Conservation (phyloP, 176 grass and related monocot species). For the Chrysopogon serrulatus region DNA sequence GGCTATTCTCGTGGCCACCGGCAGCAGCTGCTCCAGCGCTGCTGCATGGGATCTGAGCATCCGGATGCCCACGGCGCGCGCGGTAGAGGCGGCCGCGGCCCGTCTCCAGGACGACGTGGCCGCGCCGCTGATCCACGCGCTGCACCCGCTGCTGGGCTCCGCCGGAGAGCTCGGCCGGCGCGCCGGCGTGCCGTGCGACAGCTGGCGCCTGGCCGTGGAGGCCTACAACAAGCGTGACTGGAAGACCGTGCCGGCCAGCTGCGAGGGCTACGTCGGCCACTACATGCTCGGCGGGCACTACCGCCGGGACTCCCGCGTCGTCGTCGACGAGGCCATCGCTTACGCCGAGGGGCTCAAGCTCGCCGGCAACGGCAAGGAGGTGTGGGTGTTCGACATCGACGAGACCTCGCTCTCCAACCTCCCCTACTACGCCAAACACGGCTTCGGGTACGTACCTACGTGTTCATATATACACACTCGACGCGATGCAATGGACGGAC, state of each 20-base stretch:
- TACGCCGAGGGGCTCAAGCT: constrained; percentile 30
- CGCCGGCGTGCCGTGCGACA: constrained; percentile 40
- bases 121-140: constrained; percentile 20
- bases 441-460: constrained; percentile 60
- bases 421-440: constrained; percentile 48
- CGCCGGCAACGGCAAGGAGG: constrained; percentile 45
- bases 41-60: constrained; percentile 19
- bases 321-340: constrained; percentile 41
- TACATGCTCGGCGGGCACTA: constrained; percentile 52
- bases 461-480: neutral
- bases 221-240: constrained; percentile 43
- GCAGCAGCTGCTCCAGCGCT: neutral
- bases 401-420: constrained; percentile 60
- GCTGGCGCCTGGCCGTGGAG: constrained; percentile 55
- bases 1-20: neutral
- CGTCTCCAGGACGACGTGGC: neutral
- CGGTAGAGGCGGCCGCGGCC: neutral
- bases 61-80: neutral
- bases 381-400: constrained; percentile 63
- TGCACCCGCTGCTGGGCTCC: constrained; percentile 22
- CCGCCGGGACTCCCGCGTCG: constrained; percentile 38
- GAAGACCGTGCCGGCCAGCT: constrained; percentile 29
- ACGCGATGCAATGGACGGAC: neutral
- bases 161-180: neutral
- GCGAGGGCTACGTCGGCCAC: constrained; percentile 38